Conservation (phyloP, 2,329 filamentous ascomycete species). For the Fusarium annulatum region DNA sequence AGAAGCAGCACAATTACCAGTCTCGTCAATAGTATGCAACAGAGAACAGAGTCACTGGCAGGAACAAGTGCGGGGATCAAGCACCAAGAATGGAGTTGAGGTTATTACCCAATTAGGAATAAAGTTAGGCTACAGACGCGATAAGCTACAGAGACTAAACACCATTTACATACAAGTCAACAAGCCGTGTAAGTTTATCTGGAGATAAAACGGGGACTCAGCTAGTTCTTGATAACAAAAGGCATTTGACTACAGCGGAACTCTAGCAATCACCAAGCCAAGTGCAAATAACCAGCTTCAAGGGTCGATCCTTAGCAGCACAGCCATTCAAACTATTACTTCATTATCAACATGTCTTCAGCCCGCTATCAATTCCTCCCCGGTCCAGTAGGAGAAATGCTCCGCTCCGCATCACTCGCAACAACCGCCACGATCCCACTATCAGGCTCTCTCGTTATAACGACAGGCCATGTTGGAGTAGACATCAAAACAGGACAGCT, state of each 20-base stretch:
- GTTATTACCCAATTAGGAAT: not conserved
- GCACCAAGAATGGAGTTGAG: not conserved
- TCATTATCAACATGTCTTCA: not conserved
- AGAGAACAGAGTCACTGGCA: too few relatives aligned
- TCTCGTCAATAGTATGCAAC: too few relatives aligned
- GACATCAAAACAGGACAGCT: not conserved
- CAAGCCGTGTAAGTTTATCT: not conserved
- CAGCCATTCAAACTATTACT: not conserved
- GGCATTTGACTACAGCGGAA: not conserved
- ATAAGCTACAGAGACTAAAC: not conserved
- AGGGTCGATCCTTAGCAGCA: not conserved
- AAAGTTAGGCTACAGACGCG: rapidly evolving
- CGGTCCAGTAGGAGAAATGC: not conserved
- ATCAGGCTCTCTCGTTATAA: not conserved
- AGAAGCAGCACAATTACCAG: too few relatives aligned
- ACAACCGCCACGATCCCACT: not conserved
- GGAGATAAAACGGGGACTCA: not conserved
- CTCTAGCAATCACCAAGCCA: not conserved
- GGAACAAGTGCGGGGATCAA: not conserved
- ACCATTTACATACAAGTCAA: not conserved
- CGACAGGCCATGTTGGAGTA: not conserved
- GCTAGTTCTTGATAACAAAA: not conserved
- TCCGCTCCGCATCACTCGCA: not conserved
- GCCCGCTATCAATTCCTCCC: not conserved
- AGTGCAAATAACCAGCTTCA: not conserved